Evolutionary conservation across 495 filamentous ascomycete species (phyloP).

Genomic region (Margaritispora aquatica): DNA sequence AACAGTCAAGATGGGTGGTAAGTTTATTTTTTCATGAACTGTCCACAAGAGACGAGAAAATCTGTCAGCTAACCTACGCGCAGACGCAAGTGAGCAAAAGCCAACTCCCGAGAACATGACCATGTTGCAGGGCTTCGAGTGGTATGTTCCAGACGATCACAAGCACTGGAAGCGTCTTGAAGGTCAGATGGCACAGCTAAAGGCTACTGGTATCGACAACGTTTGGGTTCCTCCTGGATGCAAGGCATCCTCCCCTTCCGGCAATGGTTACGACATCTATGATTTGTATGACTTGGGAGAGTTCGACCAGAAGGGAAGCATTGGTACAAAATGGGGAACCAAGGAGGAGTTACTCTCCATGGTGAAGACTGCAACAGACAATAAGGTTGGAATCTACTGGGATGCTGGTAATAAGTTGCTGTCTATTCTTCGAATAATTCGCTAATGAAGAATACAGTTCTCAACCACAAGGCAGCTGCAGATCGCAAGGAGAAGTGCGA

Average conservation of each 20-base stretch:
- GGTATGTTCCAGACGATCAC: constrained; percentile 61
- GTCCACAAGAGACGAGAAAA: no score
- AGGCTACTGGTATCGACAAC: constrained; percentile 55
- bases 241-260: constrained; percentile 55
- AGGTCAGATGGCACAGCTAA: constrained; percentile 45
- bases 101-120: constrained; percentile 48
- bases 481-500: constrained; percentile 54
- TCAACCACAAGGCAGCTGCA: constrained; percentile 71
- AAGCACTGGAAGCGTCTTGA: constrained; percentile 58
- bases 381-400: constrained; percentile 58
- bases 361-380: constrained; percentile 38
- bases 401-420: constrained; percentile 40
- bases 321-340: constrained; percentile 67
- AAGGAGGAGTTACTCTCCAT: constrained; percentile 56
- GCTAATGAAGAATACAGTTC: constrained; percentile 32
- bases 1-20: constrained; percentile 13
- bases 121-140: constrained; percentile 70
- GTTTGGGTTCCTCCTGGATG: constrained; percentile 72
- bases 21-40: background rate
- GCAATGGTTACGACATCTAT: constrained; percentile 75
- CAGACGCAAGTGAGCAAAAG: constrained; percentile 10
- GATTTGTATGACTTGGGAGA: constrained; percentile 73
- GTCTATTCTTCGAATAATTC: background rate
- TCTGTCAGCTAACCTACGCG: no score
- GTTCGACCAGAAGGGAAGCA: constrained; percentile 63